Percentiles rank a stretch among this genome's conserved stretches.
Evolutionary conservation across 805 yeast species (phyloP).

Genomic region (Lachancea fermentati): DNA sequence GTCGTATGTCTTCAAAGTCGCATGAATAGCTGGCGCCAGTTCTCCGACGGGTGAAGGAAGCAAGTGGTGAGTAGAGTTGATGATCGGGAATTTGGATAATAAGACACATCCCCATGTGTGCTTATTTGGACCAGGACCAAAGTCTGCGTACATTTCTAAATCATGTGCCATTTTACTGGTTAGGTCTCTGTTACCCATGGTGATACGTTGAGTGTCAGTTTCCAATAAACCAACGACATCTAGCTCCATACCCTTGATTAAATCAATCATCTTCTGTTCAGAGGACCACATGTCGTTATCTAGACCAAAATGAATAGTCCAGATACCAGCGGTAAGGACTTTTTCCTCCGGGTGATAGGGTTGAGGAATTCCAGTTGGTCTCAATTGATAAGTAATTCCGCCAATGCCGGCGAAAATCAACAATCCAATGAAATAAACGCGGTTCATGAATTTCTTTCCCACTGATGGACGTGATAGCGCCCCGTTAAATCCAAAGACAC

Average conservation of each 20-base stretch:
- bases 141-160: constrained; percentile 90
- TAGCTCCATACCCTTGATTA: constrained; percentile 77
- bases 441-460: constrained; percentile 14
- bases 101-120: constrained; percentile 98
- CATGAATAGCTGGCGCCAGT: constrained; percentile 96
- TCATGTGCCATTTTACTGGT: constrained; percentile 90
- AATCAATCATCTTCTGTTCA: constrained; percentile 81
- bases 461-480: constrained; percentile 1
- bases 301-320: constrained; percentile 97
- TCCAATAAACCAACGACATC: constrained; percentile 90
- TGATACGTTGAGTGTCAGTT: constrained; percentile 87
- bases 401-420: constrained; percentile 16
- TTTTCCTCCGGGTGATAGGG: constrained; percentile 66
- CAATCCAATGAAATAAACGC: constrained; percentile 16
- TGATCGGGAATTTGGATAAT: constrained; percentile 88
- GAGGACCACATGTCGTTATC: constrained; percentile 98
- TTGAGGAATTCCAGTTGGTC: constrained; percentile 44
- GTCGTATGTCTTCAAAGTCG: constrained; percentile 89
- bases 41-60: constrained; percentile 97
- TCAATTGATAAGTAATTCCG: constrained; percentile 20
- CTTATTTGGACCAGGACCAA: constrained; percentile 95
- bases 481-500: constrained; percentile 17
- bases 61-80: constrained; percentile 84
- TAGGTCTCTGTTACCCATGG: constrained; percentile 92
- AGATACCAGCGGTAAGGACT: constrained; percentile 87